Conservation (phyloP, 2,329 filamentous ascomycete species). For the Aspergillus intermedius region DNA sequence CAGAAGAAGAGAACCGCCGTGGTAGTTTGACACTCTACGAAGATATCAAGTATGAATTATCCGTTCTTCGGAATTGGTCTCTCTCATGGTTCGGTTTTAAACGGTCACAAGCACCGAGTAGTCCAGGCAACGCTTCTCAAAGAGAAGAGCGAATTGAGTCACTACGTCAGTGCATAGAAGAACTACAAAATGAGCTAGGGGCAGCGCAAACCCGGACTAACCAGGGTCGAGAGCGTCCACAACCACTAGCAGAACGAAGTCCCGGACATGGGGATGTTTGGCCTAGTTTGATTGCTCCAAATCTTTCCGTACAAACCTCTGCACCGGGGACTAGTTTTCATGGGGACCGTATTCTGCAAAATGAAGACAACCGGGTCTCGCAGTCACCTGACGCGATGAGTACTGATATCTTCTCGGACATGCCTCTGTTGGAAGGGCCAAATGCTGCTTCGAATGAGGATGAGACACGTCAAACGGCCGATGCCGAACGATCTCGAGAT, state of each 20-base stretch:
- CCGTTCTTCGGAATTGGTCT: conserved; percentile 25
- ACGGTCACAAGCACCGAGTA: conserved; percentile 8
- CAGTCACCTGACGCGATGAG: conserved; percentile 35
- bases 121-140: conserved; percentile 8
- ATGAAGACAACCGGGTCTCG: conserved; percentile 32
- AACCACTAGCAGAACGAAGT: conserved; percentile 11
- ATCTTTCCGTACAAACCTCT: conserved; percentile 7
- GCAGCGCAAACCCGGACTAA: conserved; percentile 12
- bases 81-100: conserved; percentile 25
- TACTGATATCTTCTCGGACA: conserved; percentile 24
- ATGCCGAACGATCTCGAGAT: conserved; percentile 7
- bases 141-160: conserved; percentile 22
- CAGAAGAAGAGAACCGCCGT: conserved; percentile 35
- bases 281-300: conserved; percentile 8
- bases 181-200: conserved; percentile 24
- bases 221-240: conserved; percentile 6
- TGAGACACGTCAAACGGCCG: conserved; percentile 7
- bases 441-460: conserved; percentile 9
- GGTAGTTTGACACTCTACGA: conserved; percentile 29
- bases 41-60: conserved; percentile 33
- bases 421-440: conserved; percentile 17
- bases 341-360: conserved; percentile 18
- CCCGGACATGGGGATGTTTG: conserved; percentile 10
- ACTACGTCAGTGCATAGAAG: conserved; percentile 25
- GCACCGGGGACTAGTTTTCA: conserved; percentile 13